Percentiles rank a stretch among this genome's conserved stretches.
Conservation (phyloP, 1,284 basidiomycete species). For the Porodaedalea pini region DNA sequence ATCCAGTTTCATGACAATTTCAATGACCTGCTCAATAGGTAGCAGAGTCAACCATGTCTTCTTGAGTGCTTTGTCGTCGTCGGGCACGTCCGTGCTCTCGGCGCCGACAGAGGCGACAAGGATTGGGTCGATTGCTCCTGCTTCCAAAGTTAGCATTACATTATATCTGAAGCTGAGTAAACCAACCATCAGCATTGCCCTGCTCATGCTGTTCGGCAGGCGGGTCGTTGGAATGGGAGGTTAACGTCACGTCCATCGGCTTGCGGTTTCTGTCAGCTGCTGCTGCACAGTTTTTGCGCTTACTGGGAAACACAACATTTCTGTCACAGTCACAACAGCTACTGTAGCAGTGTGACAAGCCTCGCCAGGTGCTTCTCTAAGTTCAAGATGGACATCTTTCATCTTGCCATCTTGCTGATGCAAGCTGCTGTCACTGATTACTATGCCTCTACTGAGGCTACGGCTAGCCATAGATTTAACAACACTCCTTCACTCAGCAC, state of each 20-base stretch:
- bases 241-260: neutral
- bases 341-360: too few relatives aligned
- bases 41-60: conserved; percentile 15
- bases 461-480: too few relatives aligned
- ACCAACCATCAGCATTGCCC: neutral
- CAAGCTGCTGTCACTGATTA: too few relatives aligned
- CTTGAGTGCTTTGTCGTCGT: conserved; percentile 12
- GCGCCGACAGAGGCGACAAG: neutral
- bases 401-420: too few relatives aligned
- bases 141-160: neutral
- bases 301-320: neutral
- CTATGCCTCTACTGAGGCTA: too few relatives aligned
- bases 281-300: conserved; percentile 8
- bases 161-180: neutral
- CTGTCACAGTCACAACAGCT: too few relatives aligned
- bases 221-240: neutral
- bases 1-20: conserved; percentile 16
- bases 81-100: neutral
- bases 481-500: too few relatives aligned
- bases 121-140: neutral
- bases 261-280: neutral
- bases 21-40: conserved; percentile 16
- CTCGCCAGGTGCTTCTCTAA: too few relatives aligned
- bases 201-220: neutral
- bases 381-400: too few relatives aligned